Conservation (phyloP, 2,329 filamentous ascomycete genomes). For the Escovopsis sp. region DNA sequence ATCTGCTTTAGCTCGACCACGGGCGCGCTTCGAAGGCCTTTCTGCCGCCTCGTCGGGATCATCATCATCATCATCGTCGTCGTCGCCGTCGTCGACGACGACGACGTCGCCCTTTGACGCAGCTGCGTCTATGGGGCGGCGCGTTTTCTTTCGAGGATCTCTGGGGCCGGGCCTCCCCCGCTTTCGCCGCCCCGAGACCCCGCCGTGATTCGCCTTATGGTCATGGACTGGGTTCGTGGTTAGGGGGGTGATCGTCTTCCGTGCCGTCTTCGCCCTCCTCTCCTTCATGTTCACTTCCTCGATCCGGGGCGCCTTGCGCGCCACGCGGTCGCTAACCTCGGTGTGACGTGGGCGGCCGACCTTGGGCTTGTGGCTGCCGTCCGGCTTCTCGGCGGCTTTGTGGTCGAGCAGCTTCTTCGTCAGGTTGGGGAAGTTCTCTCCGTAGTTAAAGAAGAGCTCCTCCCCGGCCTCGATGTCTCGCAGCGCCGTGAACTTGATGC, state of each 20-base stretch:
- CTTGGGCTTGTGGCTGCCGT: constrained; percentile 10
- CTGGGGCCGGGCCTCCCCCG: too few species aligned
- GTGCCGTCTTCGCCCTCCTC: background rate
- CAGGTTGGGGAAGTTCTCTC: constrained; percentile 50
- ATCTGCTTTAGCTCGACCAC: too few species aligned
- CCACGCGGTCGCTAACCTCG: constrained; percentile 9
- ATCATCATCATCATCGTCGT: too few species aligned
- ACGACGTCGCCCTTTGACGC: too few species aligned
- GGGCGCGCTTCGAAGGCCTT: too few species aligned
- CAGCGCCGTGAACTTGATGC: constrained; percentile 59
- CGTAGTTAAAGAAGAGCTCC: constrained; percentile 74
- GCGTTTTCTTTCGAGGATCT: too few species aligned
- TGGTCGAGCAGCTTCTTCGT: constrained; percentile 28
- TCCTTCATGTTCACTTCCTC: background rate
- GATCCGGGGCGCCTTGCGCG: constrained; percentile 8
- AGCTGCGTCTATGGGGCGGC: too few species aligned
- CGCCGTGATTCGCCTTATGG: too few species aligned
- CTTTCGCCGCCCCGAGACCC: too few species aligned
- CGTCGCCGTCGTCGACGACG: too few species aligned
- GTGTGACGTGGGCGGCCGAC: constrained; percentile 8
- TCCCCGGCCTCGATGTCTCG: constrained; percentile 55
- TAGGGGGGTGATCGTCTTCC: background rate
- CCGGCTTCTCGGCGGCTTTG: constrained; percentile 19
- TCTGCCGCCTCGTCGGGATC: too few species aligned
- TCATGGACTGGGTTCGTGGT: too few species aligned